Evolutionary conservation across 179 eudicot species (phyloP).

Genomic region (Silene vulgaris): DNA sequence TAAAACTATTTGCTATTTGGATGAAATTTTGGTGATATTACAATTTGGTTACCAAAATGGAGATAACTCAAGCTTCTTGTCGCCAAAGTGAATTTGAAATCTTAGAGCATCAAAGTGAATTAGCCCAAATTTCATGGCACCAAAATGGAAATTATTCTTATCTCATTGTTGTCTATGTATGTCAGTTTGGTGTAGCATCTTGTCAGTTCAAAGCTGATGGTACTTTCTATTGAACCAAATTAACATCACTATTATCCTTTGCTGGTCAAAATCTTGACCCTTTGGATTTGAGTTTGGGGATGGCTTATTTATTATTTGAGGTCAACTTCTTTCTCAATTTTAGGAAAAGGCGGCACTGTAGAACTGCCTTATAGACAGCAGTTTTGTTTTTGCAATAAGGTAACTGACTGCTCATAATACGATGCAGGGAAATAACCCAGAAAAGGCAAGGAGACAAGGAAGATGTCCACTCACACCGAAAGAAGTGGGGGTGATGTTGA

Average conservation of each 20-base stretch:
- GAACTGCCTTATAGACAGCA: neutral
- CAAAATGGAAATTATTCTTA: too few relatives aligned
- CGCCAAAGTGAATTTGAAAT: too few relatives aligned
- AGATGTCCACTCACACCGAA: slow-evolving; percentile 94
- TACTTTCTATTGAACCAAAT: neutral
- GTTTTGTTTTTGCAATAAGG: neutral
- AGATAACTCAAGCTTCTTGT: too few relatives aligned
- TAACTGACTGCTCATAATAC: slow-evolving; percentile 19
- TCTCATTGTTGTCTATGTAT: too few relatives aligned
- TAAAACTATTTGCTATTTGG: too few relatives aligned
- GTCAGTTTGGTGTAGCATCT: too few relatives aligned
- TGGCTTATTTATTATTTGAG: neutral
- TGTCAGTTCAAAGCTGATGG: too few relatives aligned
- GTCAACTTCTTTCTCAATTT: neutral
- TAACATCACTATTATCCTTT: neutral
- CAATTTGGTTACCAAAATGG: too few relatives aligned
- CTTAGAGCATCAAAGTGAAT: too few relatives aligned
- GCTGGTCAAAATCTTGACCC: slow-evolving; percentile 1
- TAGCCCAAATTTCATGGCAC: too few relatives aligned
- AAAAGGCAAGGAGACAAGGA: slow-evolving; percentile 87
- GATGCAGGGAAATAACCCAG: slow-evolving; percentile 72
- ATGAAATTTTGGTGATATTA: too few relatives aligned
- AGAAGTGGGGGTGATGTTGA: slow-evolving; percentile 92
- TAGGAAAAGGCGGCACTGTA: neutral
- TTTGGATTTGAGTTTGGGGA: neutral